phyloP scores from a whole-genome alignment of 2,329 filamentous ascomycete genomes.

The Penicillium psychrosexuale region DNA sequence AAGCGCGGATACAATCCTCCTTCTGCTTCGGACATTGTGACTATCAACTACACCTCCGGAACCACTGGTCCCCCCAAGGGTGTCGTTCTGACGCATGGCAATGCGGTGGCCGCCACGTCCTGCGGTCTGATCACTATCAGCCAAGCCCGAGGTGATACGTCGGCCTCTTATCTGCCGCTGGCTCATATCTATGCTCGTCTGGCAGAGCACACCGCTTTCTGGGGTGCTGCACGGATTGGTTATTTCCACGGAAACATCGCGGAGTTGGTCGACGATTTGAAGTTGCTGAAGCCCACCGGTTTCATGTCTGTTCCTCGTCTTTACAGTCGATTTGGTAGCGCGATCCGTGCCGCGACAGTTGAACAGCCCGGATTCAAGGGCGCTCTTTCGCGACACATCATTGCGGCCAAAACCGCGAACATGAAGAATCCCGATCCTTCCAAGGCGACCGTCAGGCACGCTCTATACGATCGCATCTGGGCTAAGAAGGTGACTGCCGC shows the following conservation, averaged over 20 bases:
- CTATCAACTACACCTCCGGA: conserved; percentile 66
- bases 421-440: conserved; percentile 66
- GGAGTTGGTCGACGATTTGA: conserved; percentile 85
- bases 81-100: conserved; percentile 71
- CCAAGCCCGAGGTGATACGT: conserved; percentile 59
- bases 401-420: conserved; percentile 74
- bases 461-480: conserved; percentile 69
- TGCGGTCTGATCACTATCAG: conserved; percentile 55
- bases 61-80: conserved; percentile 64
- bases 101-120: conserved; percentile 70
- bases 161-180: conserved; percentile 84
- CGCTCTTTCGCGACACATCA: conserved; percentile 72
- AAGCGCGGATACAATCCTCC: conserved; percentile 70
- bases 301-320: conserved; percentile 89
- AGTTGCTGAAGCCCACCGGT: conserved; percentile 74
- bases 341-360: conserved; percentile 74
- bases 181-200: conserved; percentile 93
- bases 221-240: conserved; percentile 71
- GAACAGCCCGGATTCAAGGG: conserved; percentile 78
- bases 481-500: conserved; percentile 80
- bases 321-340: conserved; percentile 84
- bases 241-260: conserved; percentile 93
- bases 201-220: conserved; percentile 70
- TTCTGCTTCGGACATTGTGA: conserved; percentile 70
- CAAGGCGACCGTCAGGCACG: conserved; percentile 63